Evolutionary conservation across 106 monocot species (phyloP).

Genomic region (Acanthochlamys bracteata): DNA sequence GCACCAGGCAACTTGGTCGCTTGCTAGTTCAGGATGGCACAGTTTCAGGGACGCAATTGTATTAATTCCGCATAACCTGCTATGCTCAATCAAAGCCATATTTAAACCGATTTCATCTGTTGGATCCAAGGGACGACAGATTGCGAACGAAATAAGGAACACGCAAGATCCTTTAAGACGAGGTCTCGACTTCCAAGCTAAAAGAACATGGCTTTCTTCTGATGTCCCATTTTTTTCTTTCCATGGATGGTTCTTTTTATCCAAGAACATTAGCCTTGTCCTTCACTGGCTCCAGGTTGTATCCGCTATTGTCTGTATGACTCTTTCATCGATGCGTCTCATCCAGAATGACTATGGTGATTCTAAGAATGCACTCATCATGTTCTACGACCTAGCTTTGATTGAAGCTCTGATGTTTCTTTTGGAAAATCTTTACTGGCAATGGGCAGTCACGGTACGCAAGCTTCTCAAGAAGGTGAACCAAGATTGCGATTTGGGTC

Average conservation of each 20-base stretch:
- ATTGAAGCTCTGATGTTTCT: constrained; percentile 50
- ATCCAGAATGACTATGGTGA: constrained; percentile 24
- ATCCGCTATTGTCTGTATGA: constrained; percentile 24
- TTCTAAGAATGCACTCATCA: constrained; percentile 20
- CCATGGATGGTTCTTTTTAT: constrained; percentile 23
- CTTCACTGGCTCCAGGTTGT: constrained; percentile 48
- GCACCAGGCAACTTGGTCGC: constrained; percentile 20
- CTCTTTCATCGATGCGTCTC: constrained; percentile 37
- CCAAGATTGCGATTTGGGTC: constrained; percentile 29
- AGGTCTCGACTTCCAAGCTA: neutral
- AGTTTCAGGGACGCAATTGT: neutral
- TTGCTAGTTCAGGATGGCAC: constrained; percentile 7
- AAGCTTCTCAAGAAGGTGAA: constrained; percentile 32
- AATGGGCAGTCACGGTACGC: constrained; percentile 20
- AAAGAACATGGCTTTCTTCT: constrained; percentile 11
- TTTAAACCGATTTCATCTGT: constrained; percentile 2
- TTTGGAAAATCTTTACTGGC: constrained; percentile 51
- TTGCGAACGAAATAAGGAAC: neutral
- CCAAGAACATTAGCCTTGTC: constrained; percentile 32
- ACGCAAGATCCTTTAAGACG: neutral
- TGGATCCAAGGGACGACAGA: neutral
- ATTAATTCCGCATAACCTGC: constrained; percentile 1
- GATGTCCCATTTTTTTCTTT: constrained; percentile 24
- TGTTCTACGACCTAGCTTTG: constrained; percentile 53
- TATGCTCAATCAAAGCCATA: neutral